A percentile compares a stretch with the other conserved stretches of the same genome.
These are phyloP conservation scores for Bipolaris cookei DNA, from an alignment of 2,329 filamentous ascomycete genomes.

Conservation along the genomic window DNA sequence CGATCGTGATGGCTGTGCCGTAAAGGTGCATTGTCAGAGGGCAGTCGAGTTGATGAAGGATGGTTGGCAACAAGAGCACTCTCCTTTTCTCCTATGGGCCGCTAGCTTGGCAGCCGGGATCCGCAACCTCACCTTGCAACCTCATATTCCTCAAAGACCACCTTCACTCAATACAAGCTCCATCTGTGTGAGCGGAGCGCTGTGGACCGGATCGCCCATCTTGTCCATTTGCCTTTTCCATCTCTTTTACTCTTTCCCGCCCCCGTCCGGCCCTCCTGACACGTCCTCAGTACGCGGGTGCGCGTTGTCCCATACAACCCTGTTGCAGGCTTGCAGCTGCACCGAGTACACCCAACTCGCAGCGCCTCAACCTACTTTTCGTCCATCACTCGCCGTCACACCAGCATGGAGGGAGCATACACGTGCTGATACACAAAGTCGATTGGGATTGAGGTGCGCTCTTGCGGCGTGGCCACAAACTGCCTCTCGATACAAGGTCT, in stretches of 20 bases:
- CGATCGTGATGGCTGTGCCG: constrained; percentile 17
- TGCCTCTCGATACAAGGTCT: constrained; percentile 73
- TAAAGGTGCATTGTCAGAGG: constrained; percentile 14
- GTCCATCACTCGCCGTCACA: constrained; percentile 19
- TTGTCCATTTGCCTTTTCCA: constrained; percentile 18
- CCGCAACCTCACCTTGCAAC: constrained; percentile 26
- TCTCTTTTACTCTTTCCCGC: constrained; percentile 6
- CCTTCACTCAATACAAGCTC: constrained; percentile 34
- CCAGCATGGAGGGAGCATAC: constrained; percentile 36
- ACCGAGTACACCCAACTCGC: constrained; percentile 26
- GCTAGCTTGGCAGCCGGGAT: constrained; percentile 22
- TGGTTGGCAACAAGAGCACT: constrained; percentile 26
- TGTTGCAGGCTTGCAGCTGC: constrained; percentile 29
- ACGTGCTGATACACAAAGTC: constrained; percentile 29
- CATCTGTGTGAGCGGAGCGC: constrained; percentile 28
- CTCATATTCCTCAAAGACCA: constrained; percentile 31
- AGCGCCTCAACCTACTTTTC: constrained; percentile 14
- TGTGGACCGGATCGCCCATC: constrained; percentile 19
- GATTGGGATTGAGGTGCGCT: constrained; percentile 76
- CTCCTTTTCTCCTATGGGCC: constrained; percentile 22
- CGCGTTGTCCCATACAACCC: constrained; percentile 35
- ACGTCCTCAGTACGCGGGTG: constrained; percentile 36
- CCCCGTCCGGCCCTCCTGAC: constrained; percentile 20
- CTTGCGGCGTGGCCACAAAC: constrained; percentile 77
- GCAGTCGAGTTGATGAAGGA: constrained; percentile 16